phyloP scores from a whole-genome alignment of 495 filamentous ascomycete species.

The Durotheca rogersii region DNA sequence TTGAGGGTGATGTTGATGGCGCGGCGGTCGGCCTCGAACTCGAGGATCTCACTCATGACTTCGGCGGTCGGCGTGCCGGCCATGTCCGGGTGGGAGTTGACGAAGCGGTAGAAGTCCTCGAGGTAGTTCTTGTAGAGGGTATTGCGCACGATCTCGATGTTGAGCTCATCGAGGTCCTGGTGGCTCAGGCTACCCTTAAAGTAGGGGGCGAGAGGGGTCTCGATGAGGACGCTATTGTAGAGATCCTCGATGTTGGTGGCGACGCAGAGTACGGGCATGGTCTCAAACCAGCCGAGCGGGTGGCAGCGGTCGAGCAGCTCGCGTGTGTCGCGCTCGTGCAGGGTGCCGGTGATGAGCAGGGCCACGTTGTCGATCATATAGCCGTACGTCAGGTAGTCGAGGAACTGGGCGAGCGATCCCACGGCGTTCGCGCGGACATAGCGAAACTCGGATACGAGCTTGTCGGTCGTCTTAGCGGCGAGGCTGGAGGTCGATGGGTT shows the following conservation, averaged over 20 bases:
- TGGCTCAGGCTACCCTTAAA: slow-evolving; percentile 95
- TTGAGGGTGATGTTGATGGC: slow-evolving; percentile 99
- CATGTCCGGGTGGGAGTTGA: slow-evolving; percentile 82
- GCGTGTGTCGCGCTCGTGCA: slow-evolving; percentile 95
- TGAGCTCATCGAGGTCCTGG: slow-evolving; percentile 96
- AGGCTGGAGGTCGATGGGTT: slow-evolving; percentile 96
- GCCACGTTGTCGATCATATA: slow-evolving; percentile 99
- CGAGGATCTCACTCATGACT: slow-evolving; percentile 90
- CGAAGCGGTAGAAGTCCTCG: slow-evolving; percentile 92
- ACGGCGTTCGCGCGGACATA: slow-evolving; percentile 91
- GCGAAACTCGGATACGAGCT: slow-evolving; percentile 95
- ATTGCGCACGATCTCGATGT: slow-evolving; percentile 98
- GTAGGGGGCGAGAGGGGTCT: slow-evolving; percentile 92
- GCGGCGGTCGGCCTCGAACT: slow-evolving; percentile 93
- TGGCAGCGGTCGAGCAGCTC: slow-evolving; percentile 96
- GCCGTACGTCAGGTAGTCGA: slow-evolving; percentile 95
- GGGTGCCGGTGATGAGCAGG: slow-evolving; percentile 94
- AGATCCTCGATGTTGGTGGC: slow-evolving; percentile 98
- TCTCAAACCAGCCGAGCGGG: slow-evolving; percentile 97
- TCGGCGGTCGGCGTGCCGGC: slow-evolving; percentile 85
- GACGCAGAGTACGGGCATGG: slow-evolving; percentile 95
- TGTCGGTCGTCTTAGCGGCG: slow-evolving; percentile 93
- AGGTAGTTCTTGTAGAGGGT: slow-evolving; percentile 99
- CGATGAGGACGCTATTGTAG: slow-evolving; percentile 95
- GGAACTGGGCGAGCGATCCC: slow-evolving; percentile 86